phyloP scores from a whole-genome alignment of 2,329 filamentous ascomycete species.

The Emergomyces pasteurianus region DNA sequence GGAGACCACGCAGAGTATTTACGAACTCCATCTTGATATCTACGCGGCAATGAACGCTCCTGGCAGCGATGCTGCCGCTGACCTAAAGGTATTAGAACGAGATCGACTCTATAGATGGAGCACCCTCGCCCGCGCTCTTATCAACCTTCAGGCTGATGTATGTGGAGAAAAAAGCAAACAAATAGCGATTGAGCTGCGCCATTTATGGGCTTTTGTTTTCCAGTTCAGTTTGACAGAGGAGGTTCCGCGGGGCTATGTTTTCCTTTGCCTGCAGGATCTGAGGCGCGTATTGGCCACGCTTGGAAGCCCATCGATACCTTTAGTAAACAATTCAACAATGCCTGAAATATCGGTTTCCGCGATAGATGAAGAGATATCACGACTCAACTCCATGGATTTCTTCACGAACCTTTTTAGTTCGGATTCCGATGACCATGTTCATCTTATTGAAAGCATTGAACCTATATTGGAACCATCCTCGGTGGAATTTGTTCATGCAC shows the following conservation, averaged over 20 bases:
- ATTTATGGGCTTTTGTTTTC: constrained; percentile 55
- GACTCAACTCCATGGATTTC: constrained; percentile 91
- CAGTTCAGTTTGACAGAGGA: constrained; percentile 47
- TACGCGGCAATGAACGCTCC: constrained; percentile 52
- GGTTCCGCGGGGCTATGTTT: constrained; percentile 45
- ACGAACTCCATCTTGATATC: constrained; percentile 56
- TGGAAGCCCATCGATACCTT: constrained; percentile 40
- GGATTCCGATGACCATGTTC: constrained; percentile 65
- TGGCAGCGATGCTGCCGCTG: constrained; percentile 42
- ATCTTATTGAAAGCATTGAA: constrained; percentile 82
- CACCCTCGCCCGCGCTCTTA: constrained; percentile 42
- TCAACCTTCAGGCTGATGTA: constrained; percentile 32
- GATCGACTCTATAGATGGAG: constrained; percentile 52
- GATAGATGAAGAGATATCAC: constrained; percentile 80
- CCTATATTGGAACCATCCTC: constrained; percentile 66
- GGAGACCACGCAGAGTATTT: constrained; percentile 48
- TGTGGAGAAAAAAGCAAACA: constrained; percentile 19
- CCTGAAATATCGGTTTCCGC: constrained; percentile 71
- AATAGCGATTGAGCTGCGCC: constrained; percentile 43
- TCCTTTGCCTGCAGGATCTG: constrained; percentile 52
- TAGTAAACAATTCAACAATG: constrained; percentile 82
- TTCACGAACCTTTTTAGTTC: constrained; percentile 83
- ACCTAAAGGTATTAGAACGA: constrained; percentile 41
- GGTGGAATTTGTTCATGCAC: constrained; percentile 15
- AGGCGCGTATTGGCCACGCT: constrained; percentile 41